Conservation (phyloP, 331 rosid genomes). For the Malus hybrid region DNA sequence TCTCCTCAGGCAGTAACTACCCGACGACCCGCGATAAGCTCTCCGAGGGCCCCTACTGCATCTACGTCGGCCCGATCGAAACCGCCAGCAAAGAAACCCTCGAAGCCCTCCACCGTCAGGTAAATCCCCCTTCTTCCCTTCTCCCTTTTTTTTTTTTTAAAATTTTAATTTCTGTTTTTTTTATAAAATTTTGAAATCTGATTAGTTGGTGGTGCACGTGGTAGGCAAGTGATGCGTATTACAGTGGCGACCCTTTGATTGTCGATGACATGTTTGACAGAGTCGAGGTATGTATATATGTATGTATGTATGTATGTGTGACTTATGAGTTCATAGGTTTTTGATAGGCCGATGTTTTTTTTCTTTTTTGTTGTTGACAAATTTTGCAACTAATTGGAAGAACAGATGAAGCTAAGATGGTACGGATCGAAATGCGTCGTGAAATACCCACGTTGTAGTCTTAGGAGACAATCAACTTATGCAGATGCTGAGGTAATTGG, state of each 20-base stretch:
- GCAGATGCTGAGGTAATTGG: conserved; percentile 87
- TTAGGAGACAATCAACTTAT: conserved; percentile 77
- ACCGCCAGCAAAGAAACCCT: conserved; percentile 78
- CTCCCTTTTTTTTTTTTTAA: neutral
- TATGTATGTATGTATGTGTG: neutral
- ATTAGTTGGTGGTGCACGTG: neutral
- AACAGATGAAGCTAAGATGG: conserved; percentile 74
- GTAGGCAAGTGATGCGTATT: conserved; percentile 78
- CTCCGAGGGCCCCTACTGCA: conserved; percentile 59
- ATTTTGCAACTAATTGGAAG: neutral
- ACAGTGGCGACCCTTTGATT: conserved; percentile 76
- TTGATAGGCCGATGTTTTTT: neutral
- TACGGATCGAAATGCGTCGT: conserved; percentile 74
- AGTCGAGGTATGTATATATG: conserved; percentile 50
- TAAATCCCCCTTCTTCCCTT: neutral
- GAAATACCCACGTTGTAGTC: conserved; percentile 83
- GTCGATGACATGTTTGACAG: conserved; percentile 92
- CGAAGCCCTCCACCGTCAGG: conserved; percentile 78
- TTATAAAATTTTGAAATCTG: neutral
- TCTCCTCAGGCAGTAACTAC: conserved; percentile 35
- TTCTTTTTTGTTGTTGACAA: neutral
- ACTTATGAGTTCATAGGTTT: neutral
- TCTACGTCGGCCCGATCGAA: conserved; percentile 78
- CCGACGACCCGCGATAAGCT: conserved; percentile 25
- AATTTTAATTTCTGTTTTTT: neutral